A percentile compares a stretch with the other conserved stretches of the same genome.
These are phyloP conservation scores for Hyaloscypha bicolor DNA, from an alignment of 495 filamentous ascomycete genomes.

Conservation along the genomic window DNA sequence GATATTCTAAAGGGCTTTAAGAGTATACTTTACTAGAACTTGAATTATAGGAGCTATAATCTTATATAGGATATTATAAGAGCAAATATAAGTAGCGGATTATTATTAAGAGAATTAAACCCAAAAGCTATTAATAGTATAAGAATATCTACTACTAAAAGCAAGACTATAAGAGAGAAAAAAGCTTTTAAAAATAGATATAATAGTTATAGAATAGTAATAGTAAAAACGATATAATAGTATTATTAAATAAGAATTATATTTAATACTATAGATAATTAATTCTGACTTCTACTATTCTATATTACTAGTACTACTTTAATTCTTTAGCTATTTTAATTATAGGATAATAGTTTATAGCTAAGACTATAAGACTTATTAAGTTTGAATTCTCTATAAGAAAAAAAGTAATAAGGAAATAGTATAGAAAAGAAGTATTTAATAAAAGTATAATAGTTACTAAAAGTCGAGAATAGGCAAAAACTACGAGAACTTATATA, in stretches of 20 bases:
- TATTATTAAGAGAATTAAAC: not conserved
- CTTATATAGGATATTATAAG: no score
- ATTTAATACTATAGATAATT: no score
- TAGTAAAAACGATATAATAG: no score
- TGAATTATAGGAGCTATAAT: no score
- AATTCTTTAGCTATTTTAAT: not conserved
- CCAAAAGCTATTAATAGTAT: not conserved
- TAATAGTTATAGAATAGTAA: no score
- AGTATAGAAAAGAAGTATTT: constrained; percentile 12
- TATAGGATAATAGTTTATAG: constrained; percentile 16
- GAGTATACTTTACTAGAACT: no score
- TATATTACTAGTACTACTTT: no score
- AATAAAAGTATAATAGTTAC: constrained; percentile 14
- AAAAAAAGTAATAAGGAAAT: constrained; percentile 4
- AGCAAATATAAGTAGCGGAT: not conserved
- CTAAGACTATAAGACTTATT: constrained; percentile 12
- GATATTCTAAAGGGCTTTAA: no score
- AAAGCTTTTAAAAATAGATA: not conserved
- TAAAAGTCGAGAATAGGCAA: not conserved
- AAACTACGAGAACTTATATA: constrained; percentile 17
- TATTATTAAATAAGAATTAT: no score
- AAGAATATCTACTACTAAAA: not conserved
- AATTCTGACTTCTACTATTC: no score
- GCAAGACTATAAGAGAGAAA: not conserved
- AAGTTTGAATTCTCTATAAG: constrained; percentile 1